phyloP scores from a whole-genome alignment of 306 rosid genomes.

The Inga laurina region DNA sequence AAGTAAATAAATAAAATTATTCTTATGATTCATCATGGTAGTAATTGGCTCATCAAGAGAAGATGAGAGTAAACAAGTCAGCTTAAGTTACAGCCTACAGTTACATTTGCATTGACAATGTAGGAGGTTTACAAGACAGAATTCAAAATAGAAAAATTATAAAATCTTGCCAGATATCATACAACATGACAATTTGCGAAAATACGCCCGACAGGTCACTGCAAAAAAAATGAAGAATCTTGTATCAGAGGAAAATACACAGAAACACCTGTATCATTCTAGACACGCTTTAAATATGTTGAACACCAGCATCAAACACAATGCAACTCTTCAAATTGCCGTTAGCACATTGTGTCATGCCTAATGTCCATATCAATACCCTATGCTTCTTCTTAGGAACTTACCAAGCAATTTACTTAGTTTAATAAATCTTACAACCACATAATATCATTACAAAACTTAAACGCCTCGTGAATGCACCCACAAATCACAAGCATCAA shows the following conservation, averaged over 20 bases:
- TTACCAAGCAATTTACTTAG: conserved; percentile 6
- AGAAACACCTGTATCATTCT: not conserved
- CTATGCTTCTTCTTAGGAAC: not conserved
- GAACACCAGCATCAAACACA: not conserved
- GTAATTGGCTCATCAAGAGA: not conserved
- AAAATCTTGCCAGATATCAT: not conserved
- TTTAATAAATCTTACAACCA: not conserved
- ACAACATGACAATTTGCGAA: not conserved
- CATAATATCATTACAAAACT: not conserved
- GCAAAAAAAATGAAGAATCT: not conserved
- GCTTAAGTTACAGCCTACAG: not conserved
- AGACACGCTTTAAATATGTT: not conserved
- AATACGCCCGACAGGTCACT: not conserved
- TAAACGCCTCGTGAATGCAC: not conserved
- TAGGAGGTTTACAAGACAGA: not conserved
- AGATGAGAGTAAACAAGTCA: not conserved
- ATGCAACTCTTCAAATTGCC: not conserved
- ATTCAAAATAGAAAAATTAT: not conserved
- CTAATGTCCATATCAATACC: not conserved
- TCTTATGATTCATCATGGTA: not conserved
- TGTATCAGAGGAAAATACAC: not conserved
- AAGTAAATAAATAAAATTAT: not conserved
- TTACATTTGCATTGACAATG: not conserved
- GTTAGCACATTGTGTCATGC: not conserved
- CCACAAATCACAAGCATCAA: not conserved